Conservation (phyloP, 345 rosid species). For the Pistacia atlantica region DNA sequence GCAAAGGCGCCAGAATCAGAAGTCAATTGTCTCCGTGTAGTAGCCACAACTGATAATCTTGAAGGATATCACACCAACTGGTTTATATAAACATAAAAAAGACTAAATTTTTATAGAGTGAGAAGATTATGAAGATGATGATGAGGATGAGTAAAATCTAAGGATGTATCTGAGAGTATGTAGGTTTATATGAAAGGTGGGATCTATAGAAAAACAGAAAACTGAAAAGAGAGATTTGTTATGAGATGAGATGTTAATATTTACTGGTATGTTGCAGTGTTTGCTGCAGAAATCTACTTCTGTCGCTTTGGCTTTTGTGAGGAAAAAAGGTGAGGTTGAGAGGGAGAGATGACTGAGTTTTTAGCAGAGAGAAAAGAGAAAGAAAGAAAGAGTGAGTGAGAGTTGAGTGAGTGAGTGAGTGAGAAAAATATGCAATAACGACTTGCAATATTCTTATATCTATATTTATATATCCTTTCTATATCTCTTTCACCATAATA, state of each 20-base stretch:
- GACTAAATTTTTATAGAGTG: background rate
- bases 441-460: slow-evolving; percentile 1
- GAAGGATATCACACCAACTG: background rate
- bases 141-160: slow-evolving; percentile 22
- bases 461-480: slow-evolving; percentile 4
- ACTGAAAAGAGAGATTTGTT: slow-evolving; percentile 35
- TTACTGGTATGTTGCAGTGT: background rate
- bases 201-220: slow-evolving; percentile 21
- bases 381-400: background rate
- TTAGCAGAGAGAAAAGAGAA: background rate
- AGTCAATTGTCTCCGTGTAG: slow-evolving; percentile 79
- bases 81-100: slow-evolving; percentile 7
- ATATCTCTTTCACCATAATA: slow-evolving; percentile 5
- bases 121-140: background rate
- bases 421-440: slow-evolving; percentile 15
- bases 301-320: slow-evolving; percentile 49
- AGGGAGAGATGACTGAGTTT: slow-evolving; percentile 31
- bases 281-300: slow-evolving; percentile 27
- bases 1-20: slow-evolving; percentile 94
- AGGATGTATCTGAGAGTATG: slow-evolving; percentile 23
- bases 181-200: slow-evolving; percentile 41
- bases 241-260: slow-evolving; percentile 12
- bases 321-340: slow-evolving; percentile 21
- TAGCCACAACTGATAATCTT: slow-evolving; percentile 75
- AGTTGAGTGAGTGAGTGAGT: background rate